Base-by-base conservation (phyloP, 768 basidiomycete species). In the Xerocomellus intermedius region DNA sequence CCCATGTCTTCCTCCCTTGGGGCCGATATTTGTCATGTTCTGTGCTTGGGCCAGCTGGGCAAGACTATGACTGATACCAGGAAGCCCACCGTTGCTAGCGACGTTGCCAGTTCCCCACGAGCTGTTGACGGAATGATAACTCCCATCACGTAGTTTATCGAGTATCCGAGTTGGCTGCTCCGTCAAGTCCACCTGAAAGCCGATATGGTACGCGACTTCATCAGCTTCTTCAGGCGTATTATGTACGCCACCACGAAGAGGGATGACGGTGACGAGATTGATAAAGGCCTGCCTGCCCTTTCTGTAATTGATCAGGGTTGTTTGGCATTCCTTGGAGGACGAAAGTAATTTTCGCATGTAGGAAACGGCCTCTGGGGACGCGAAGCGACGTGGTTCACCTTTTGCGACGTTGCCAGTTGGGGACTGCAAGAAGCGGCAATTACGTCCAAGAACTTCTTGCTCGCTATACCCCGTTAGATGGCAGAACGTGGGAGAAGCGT, bases 101-200 rank as follows among this genome's bases (percentile, higher is more conserved):
- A 56, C 4, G n/a, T 35, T 30, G 21, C 28, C 19, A 6, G 36
- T 19, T 26, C 50, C 35, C 64, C 58, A 68, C 8, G 61, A 32
- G 26, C 69, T 71, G 69, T 87, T 82, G 65, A 84, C 80, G 53
- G 84, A 73, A 71, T 61, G 38, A 38, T 93, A 93, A 33, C 80
- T 83, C 17, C 94, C 94, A 61, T 91, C 85, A 19, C 80, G 74
- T 50, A 94, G 78, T 68, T 86, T 91, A 60, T 88, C 81, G 50
- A 94, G 73, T 56, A 97, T 94, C 2, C 83, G 83, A 60, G 84
- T 84, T 3, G 93, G 94, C 73, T 95, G 93, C 64, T 88, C 84
- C 17, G 85, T 85, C 46, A 99, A 77, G 71, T 98, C 93, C 52
- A 97, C 89, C 73, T 99, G 94, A 77, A 99, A 98, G 1, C 97